phyloP scores from a whole-genome alignment of 805 yeast genomes.

The Wickerhamomyces strasburgensis region DNA sequence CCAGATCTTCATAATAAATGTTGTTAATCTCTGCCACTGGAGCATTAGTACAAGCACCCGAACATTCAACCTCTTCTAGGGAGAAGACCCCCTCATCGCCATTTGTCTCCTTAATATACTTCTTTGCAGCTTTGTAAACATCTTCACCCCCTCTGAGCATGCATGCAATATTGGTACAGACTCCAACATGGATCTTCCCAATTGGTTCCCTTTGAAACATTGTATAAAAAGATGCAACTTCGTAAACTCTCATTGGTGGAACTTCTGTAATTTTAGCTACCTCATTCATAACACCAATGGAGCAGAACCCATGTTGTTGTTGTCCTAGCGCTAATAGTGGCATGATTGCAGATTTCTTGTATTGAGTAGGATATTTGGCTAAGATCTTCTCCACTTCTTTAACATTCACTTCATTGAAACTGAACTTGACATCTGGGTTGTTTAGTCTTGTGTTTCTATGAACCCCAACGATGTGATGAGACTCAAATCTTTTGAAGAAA shows the following conservation, averaged over 20 bases:
- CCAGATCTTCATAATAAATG: constrained; percentile 78
- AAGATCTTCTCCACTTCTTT: constrained; percentile 68
- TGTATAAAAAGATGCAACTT: constrained; percentile 88
- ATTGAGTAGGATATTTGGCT: constrained; percentile 79
- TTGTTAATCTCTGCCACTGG: constrained; percentile 86
- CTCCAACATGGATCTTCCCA: constrained; percentile 79
- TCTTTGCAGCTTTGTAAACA: constrained; percentile 65
- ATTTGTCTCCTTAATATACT: constrained; percentile 64
- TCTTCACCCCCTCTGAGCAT: constrained; percentile 78
- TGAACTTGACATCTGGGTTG: constrained; percentile 65
- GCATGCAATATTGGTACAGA: constrained; percentile 89
- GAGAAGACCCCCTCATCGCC: constrained; percentile 64
- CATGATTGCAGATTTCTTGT: constrained; percentile 85
- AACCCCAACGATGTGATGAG: constrained; percentile 33
- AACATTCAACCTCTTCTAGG: constrained; percentile 82
- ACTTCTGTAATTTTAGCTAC: constrained; percentile 79
- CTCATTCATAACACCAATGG: constrained; percentile 84
- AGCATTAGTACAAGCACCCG: constrained; percentile 89
- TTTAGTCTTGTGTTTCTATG: constrained; percentile 71
- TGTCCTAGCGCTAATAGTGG: constrained; percentile 83
- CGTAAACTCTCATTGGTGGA: constrained; percentile 94
- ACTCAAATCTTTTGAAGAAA: constrained; percentile 1
- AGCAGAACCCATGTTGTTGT: constrained; percentile 81
- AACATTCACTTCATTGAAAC: constrained; percentile 60
- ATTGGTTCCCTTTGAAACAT: constrained; percentile 85